Conservation (phyloP, 2,329 filamentous ascomycete genomes). For the Monilinia fructigena region DNA sequence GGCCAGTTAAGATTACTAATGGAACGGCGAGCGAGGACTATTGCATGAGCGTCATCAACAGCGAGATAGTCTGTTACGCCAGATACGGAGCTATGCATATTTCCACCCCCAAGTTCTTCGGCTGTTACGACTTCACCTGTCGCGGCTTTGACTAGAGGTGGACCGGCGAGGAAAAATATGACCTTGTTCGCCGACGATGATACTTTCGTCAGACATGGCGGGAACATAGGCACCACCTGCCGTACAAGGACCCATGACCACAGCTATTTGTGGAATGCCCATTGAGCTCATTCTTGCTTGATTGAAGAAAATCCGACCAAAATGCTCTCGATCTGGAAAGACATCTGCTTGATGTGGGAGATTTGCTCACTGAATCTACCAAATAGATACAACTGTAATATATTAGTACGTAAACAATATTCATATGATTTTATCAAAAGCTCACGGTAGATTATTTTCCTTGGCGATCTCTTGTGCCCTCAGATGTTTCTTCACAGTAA, state of each 20-base stretch:
- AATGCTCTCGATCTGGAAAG: conserved; percentile 92
- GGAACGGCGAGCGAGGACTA: conserved; percentile 79
- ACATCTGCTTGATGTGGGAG: conserved; percentile 93
- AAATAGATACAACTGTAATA: conserved; percentile 77
- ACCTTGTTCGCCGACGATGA: conserved; percentile 94
- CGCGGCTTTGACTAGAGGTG: conserved; percentile 91
- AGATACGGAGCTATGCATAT: conserved; percentile 84
- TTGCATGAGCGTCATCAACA: conserved; percentile 87
- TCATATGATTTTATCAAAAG: conserved; percentile 24
- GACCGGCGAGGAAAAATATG: conserved; percentile 97
- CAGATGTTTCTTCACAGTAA: conserved; percentile 96
- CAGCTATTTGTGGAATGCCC: conserved; percentile 88
- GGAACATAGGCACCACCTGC: conserved; percentile 95
- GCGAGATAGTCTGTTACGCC: conserved; percentile 95
- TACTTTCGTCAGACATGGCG: conserved; percentile 95
- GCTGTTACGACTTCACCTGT: conserved; percentile 89
- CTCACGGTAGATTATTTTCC: conserved; percentile 74
- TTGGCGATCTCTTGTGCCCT: conserved; percentile 86
- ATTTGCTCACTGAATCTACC: conserved; percentile 94
- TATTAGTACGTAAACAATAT: conserved; percentile 12
- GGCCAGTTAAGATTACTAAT: conserved; percentile 91
- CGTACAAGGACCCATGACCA: conserved; percentile 97
- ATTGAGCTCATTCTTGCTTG: conserved; percentile 88
- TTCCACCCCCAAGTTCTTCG: conserved; percentile 87
- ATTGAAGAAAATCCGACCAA: conserved; percentile 95